phyloP scores from a whole-genome alignment of 257 asterid species.

The Marsdenia floribunda region DNA sequence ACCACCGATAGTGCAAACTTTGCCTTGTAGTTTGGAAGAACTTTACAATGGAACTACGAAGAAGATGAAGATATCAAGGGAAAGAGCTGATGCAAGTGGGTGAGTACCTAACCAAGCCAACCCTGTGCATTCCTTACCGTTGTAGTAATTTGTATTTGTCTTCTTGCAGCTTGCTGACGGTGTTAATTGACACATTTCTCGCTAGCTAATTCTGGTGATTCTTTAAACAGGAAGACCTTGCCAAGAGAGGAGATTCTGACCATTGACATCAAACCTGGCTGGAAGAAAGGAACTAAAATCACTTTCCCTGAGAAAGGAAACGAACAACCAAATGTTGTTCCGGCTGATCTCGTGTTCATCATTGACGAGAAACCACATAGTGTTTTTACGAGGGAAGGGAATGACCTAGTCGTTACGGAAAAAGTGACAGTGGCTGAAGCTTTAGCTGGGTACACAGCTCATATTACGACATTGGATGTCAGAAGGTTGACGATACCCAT shows the following conservation, averaged over 20 bases:
- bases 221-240: constrained; percentile 52
- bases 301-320: constrained; percentile 95
- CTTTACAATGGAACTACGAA: constrained; percentile 82
- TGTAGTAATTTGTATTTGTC: background rate
- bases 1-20: constrained; percentile 56
- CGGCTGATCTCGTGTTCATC: constrained; percentile 74
- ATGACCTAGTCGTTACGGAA: constrained; percentile 60
- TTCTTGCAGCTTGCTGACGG: too few species aligned
- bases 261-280: constrained; percentile 76
- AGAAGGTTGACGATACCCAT: constrained; percentile 59
- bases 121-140: background rate
- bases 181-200: background rate
- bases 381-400: constrained; percentile 64
- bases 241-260: constrained; percentile 69
- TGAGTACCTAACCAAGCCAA: constrained; percentile 23
- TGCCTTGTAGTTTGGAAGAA: constrained; percentile 77
- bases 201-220: background rate
- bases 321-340: constrained; percentile 61
- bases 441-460: constrained; percentile 57
- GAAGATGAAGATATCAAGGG: constrained; percentile 88
- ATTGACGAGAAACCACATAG: constrained; percentile 81
- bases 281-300: constrained; percentile 94
- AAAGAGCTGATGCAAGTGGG: constrained; percentile 86
- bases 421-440: constrained; percentile 60
- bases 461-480: constrained; percentile 66